Base-by-base conservation (phyloP, 192 early-diverging fungal species). In the Coemansia sp. region DNA sequence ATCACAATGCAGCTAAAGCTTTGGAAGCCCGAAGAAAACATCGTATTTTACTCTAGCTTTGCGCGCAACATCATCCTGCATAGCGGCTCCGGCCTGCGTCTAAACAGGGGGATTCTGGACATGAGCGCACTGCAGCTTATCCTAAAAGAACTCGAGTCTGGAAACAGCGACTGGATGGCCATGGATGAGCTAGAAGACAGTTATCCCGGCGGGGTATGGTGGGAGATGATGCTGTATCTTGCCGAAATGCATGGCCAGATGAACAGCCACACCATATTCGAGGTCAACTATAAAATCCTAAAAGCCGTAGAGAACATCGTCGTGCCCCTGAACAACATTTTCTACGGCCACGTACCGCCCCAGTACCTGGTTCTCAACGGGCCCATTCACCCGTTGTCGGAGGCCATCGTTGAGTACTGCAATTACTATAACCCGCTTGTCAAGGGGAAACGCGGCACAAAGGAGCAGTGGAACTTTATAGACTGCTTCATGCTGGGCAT, bases 401-500 rank as follows among this genome's bases (percentile, higher is more conserved):
- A 20, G 0, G 59, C 75, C 0, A 34, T 78, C 0, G 24, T 69
- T 0, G 46, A 51, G 13, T 72, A 72, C 49, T 68, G 58, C 27
- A 62, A 62, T 48, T 58, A 65, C 23, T 63, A 55, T 22, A 47
- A 49, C 5, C 28, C 13, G 7, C 54, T 39, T 34, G 19, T n/a
- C 1, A 6, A 30, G 29, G 23, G 19, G 22, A 22, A 22, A 14
- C 39, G 39, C 13, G 39, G 39, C 14, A 42, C 39, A 16, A 42
- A 42, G 39, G 39, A 42, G 39, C 11, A 3, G 8, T 42, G 39
- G 39, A 45, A 54, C n/a, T 78, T 78, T 46, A 72, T 78, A 9
- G 75, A 78, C 18, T 66, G 57, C 36, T 78, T 78, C 13, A 72
- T 78, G 65, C 66, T 68, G n/a, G 39, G 62, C 14, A 78, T 78